Base-by-base conservation (phyloP, 1,139 yeast species). In the Trichomonascaceae sp. region DNA sequence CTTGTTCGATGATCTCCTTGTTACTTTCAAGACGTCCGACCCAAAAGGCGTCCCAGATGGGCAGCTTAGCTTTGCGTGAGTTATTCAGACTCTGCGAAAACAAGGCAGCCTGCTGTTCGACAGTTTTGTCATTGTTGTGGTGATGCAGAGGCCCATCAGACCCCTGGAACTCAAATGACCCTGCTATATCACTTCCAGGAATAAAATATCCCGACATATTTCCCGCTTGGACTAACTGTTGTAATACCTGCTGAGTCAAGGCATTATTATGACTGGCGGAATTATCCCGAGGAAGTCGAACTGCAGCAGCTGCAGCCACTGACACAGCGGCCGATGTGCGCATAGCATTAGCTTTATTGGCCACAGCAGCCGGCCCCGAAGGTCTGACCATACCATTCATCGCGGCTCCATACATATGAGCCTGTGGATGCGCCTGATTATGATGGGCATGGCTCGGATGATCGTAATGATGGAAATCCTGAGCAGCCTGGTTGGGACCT, bases 11-110 rank as follows among this genome's bases (percentile, higher is more conserved):
- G 15, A 51, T 53, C 17, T 51, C 56, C 27, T 48, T 49, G 30
- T 53, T 57, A 10, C 54, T 53, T 15, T 51, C 58, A 27, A 45
- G 30, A 18, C 62, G 58, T 27, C 54, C 52, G 19, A 57, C 52
- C 75, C 75, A 71, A 60, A 63, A 71, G 30, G 59, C 57, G 27
- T 59, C 54, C 74, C 74, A 71, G 54, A 61, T 58, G 19, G 54
- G 51, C 20, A 59, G 55, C 20, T 75, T 64, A 44, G 53, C 52
- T 10, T 51, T 49, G 18, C 74, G 64, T 55, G 63, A 64, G 30
- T 49, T 49, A 43, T 62, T 64, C 18, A 71, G 53, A 50, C 61
- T 67, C 51, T 61, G 55, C 53, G 67, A 64, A 60, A 68, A 71
- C 56, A 68, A 66, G 13, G 63, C 50, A 13, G 65, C 70, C 51